Evolutionary conservation across 2,329 filamentous ascomycete species (phyloP).

Genomic region (Fusarium chaquense): DNA sequence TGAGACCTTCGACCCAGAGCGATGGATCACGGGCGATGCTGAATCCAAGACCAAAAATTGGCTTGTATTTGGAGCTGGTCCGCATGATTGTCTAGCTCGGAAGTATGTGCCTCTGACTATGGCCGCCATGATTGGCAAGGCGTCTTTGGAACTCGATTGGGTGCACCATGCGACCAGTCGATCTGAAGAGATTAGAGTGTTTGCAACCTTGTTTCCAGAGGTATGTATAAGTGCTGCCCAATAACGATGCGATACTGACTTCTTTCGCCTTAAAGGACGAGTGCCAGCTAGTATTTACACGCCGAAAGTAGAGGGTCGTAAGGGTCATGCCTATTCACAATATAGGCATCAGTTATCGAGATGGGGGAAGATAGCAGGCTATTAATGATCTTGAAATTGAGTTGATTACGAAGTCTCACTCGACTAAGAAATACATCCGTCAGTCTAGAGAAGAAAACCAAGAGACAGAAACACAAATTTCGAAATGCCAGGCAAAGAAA

Average conservation of each 20-base stretch:
- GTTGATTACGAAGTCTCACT: not conserved
- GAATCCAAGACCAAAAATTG: conserved; percentile 65
- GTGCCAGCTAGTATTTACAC: conserved; percentile 25
- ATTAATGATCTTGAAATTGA: not conserved
- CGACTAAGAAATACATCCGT: not conserved
- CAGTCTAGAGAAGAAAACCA: no score
- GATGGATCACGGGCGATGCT: conserved; percentile 65
- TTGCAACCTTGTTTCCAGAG: conserved; percentile 63
- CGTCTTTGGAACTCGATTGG: conserved; percentile 63
- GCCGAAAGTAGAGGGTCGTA: not conserved
- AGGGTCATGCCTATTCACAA: not conserved
- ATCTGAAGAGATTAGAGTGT: conserved; percentile 64
- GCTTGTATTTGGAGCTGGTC: conserved; percentile 64
- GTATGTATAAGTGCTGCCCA: conserved; percentile 48
- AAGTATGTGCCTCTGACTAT: conserved; percentile 64
- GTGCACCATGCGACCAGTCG: conserved; percentile 59
- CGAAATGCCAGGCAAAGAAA: not conserved
- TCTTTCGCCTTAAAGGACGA: conserved; percentile 4
- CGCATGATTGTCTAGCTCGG: conserved; percentile 63
- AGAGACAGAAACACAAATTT: no score
- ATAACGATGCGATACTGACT: not conserved
- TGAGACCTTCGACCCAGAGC: conserved; percentile 62
- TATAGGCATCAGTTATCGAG: fast-evolving
- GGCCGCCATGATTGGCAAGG: conserved; percentile 66
- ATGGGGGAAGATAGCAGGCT: not conserved